phyloP scores from a whole-genome alignment of 2,329 filamentous ascomycete genomes.

The Claviceps paspali region DNA sequence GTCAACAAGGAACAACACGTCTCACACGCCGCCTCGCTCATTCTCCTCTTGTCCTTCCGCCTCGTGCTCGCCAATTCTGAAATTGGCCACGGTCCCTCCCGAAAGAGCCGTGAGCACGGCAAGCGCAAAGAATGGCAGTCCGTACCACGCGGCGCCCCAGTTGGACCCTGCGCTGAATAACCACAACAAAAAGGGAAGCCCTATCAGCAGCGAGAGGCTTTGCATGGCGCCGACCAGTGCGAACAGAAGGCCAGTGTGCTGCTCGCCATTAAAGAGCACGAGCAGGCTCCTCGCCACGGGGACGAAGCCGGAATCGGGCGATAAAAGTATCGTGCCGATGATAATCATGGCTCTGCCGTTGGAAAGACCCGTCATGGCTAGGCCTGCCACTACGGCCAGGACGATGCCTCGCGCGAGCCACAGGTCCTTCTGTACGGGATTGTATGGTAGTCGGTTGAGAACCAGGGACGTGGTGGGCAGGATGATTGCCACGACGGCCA shows the following conservation, averaged over 20 bases:
- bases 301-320: not conserved
- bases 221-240: not conserved
- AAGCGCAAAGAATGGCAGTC: conserved; percentile 1
- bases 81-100: not conserved
- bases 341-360: conserved; percentile 1
- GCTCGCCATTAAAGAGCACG: conserved; percentile 2
- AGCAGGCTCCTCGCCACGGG: conserved; percentile 1
- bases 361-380: conserved; percentile 1
- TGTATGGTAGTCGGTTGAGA: conserved; percentile 1
- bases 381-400: not conserved
- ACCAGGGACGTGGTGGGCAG: conserved; percentile 1
- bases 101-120: conserved; percentile 1
- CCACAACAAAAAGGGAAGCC: not conserved
- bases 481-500: not conserved
- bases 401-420: conserved; percentile 2
- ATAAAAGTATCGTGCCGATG: conserved; percentile 2
- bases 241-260: conserved; percentile 1
- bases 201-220: not conserved
- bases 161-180: not conserved
- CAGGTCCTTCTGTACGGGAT: conserved; percentile 1
- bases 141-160: not conserved
- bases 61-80: not conserved
- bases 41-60: not conserved
- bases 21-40: not conserved
- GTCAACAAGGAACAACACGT: too few relatives aligned